Conservation (phyloP, 305 asterid species). For the Solanum hybrid region DNA sequence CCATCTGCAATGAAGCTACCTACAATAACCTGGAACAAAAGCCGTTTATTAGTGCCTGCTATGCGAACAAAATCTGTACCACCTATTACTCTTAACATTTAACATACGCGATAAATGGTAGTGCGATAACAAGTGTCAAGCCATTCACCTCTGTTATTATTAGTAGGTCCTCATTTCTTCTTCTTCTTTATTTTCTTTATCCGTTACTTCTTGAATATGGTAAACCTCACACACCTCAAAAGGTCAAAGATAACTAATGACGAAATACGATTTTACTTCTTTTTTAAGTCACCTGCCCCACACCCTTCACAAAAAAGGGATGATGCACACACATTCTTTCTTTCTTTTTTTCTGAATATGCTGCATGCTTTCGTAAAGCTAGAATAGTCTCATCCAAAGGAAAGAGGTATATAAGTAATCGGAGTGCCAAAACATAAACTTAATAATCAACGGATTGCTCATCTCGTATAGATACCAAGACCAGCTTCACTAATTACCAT, state of each 20-base stretch:
- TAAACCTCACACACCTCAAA: neutral
- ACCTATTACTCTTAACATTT: neutral
- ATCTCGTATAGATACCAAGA: neutral
- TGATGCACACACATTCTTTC: neutral
- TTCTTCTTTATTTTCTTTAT: neutral
- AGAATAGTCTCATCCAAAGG: neutral
- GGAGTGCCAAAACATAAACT: neutral
- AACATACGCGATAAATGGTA: neutral
- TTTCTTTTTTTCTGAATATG: neutral
- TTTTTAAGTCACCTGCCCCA: neutral
- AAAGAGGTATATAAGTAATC: neutral
- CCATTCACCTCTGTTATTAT: neutral
- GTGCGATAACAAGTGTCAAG: neutral
- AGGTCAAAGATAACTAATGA: neutral
- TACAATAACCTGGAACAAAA: conserved; percentile 46
- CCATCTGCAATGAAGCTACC: conserved; percentile 47
- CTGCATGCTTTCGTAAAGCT: neutral
- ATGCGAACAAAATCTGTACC: neutral
- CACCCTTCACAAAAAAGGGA: neutral
- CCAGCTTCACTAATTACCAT: neutral
- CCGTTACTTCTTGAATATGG: neutral
- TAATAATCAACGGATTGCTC: neutral
- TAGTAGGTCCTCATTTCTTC: neutral
- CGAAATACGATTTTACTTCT: neutral
- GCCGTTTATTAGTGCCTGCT: neutral